phyloP scores from a whole-genome alignment of 2,329 filamentous ascomycete genomes.

The Laburnicola sp. region DNA sequence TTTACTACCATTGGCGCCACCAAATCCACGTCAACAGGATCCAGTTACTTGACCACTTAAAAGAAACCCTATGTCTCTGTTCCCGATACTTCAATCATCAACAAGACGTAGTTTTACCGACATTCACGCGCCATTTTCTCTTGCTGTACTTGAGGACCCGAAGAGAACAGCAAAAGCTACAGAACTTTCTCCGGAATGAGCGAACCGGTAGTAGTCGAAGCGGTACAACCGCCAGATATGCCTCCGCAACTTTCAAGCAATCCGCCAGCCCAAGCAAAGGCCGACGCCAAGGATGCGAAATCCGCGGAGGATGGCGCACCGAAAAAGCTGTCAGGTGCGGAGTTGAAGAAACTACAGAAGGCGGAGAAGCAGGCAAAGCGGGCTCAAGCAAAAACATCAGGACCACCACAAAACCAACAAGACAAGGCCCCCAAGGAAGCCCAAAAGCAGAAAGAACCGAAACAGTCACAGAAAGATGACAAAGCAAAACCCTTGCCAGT shows the following conservation, averaged over 20 bases:
- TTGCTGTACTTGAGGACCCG: not conserved
- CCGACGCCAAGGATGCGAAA: slow-evolving; percentile 27
- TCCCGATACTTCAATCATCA: not conserved
- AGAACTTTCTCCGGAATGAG: slow-evolving; percentile 26
- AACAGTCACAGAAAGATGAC: slow-evolving; percentile 39
- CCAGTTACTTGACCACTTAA: slow-evolving; percentile 3
- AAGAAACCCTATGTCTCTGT: slow-evolving; percentile 4
- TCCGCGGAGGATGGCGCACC: slow-evolving; percentile 27
- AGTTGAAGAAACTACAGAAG: slow-evolving; percentile 86
- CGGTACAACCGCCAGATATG: slow-evolving; percentile 16
- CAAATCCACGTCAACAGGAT: not conserved
- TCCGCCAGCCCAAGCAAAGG: slow-evolving; percentile 20
- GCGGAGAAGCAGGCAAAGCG: slow-evolving; percentile 88
- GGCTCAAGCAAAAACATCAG: slow-evolving; percentile 65
- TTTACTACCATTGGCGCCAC: slow-evolving; percentile 2
- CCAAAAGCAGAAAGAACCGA: slow-evolving; percentile 42
- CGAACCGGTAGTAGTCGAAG: slow-evolving; percentile 24
- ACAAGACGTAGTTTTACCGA: not conserved
- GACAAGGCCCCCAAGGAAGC: slow-evolving; percentile 30
- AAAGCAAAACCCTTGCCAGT: slow-evolving; percentile 37
- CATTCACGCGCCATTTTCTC: not conserved
- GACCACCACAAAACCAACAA: slow-evolving; percentile 42
- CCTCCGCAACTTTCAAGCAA: slow-evolving; percentile 17
- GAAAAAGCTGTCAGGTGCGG: slow-evolving; percentile 69
- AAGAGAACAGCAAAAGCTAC: not conserved